Conservation (phyloP, 2,329 filamentous ascomycete genomes). For the Trichophyton equinum region DNA sequence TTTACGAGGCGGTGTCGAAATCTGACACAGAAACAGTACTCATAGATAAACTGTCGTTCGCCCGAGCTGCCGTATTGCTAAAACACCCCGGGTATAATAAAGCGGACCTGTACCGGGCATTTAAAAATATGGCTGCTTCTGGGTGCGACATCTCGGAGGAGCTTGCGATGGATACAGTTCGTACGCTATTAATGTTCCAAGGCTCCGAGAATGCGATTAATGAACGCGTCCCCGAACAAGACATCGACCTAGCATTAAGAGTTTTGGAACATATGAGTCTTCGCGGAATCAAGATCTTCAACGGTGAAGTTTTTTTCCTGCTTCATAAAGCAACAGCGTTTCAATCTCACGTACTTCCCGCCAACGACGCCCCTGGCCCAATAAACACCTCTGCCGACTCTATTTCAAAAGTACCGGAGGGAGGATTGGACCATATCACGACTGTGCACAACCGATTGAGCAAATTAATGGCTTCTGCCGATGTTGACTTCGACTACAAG, state of each 20-base stretch:
- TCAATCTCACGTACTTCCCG: constrained; percentile 34
- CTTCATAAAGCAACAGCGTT: constrained; percentile 30
- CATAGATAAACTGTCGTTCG: constrained; percentile 23
- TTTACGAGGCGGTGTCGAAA: constrained; percentile 24
- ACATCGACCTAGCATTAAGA: constrained; percentile 27
- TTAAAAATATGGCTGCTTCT: constrained; percentile 25
- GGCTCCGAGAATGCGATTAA: constrained; percentile 12
- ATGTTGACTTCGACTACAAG: constrained; percentile 20
- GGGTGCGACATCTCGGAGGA: constrained; percentile 25
- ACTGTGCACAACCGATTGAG: constrained; percentile 17
- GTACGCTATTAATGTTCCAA: constrained; percentile 23
- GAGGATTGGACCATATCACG: constrained; percentile 11
- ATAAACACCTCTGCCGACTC: constrained; percentile 25
- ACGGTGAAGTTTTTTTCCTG: constrained; percentile 37
- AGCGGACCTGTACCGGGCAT: constrained; percentile 21
- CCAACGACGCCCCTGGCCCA: constrained; percentile 11
- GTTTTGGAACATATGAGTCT: constrained; percentile 33
- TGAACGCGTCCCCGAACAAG: constrained; percentile 15
- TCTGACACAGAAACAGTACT: constrained; percentile 21
- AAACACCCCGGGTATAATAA: constrained; percentile 30
- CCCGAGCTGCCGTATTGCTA: constrained; percentile 26
- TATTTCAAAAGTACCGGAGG: constrained; percentile 5
- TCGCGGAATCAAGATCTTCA: constrained; percentile 30
- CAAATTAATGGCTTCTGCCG: constrained; percentile 20
- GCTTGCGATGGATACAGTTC: constrained; percentile 26